Evolutionary conservation across 1,139 yeast species (phyloP), one percentile per base, ranked within the genome.

Genomic region (Scheffersomyces stambukii): DNA sequence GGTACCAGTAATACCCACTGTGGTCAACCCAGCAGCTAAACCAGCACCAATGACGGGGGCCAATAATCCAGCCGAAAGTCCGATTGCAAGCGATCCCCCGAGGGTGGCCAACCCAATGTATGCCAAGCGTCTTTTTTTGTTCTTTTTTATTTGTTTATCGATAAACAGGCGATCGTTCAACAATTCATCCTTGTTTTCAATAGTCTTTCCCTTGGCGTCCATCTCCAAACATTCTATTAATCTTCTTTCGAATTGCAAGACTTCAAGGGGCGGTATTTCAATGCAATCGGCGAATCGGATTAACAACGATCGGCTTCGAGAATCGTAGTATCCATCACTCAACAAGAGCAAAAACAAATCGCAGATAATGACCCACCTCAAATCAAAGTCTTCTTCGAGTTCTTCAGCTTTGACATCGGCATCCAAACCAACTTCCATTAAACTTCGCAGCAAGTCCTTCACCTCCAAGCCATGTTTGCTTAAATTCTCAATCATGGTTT

Each of bases 31-130:
- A 3, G 98, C 97, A 2, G 98, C 98, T 16, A 93, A 53, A 44
- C 99, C 98, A 1, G 97, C 97, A 25, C 98, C 98, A 47, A 93
- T 93, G 4, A 93, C 95, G 0, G 99, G 99, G 0, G 98, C 98
- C 28, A 93, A 63, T 27, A 93, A 59, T 3, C 99, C 99, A 9
- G 96, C 97, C 32, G 96, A 85, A 17, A 93, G 64, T 2, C 98
- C 98, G 35, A 93, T 76, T 2, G 94, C 95, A 17, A 93, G 64
- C 0, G 96, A 89, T 1, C 99, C 99, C 10, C 98, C 97, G n/a
- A 89, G 69, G 3, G 97, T 91, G 0, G 98, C 99, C 33, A 93
- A 61, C 0, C 98, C 98, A 40, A 93, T 86, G 49, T 85, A 86
- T 34, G 89, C 82, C 52, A 85, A 64, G 46, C 91, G 80, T 47